These are phyloP conservation scores for Starmerella floricola DNA, from an alignment of 805 yeast species.

Conservation along the genomic window DNA sequence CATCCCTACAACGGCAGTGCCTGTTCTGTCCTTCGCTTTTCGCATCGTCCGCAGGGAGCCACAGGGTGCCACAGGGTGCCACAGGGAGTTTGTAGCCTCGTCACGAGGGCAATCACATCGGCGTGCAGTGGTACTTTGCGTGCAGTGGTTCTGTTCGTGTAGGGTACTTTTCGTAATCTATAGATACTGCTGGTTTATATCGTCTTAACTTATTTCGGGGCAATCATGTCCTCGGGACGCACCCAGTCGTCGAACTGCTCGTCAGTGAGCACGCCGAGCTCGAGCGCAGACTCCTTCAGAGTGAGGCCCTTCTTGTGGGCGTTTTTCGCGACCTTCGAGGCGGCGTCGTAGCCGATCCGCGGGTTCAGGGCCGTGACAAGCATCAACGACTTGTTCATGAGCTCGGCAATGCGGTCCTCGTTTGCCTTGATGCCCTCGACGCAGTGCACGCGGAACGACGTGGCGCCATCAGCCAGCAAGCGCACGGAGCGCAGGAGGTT, in stretches of 20 bases:
- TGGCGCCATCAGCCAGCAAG: constrained; percentile 75
- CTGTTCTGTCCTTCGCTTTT: too few species aligned
- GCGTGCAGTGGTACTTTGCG: too few species aligned
- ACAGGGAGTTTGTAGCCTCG: too few species aligned
- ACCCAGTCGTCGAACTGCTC: constrained; percentile 95
- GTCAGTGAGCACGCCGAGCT: constrained; percentile 69
- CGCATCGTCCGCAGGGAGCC: too few species aligned
- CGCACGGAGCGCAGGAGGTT: constrained; percentile 81
- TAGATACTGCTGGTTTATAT: too few species aligned
- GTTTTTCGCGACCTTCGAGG: constrained; percentile 95
- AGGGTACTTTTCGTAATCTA: not conserved
- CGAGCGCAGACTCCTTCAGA: constrained; percentile 85
- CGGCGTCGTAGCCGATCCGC: constrained; percentile 94
- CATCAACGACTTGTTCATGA: constrained; percentile 91
- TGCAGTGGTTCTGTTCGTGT: not conserved
- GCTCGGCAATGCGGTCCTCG: constrained; percentile 70
- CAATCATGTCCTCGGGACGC: constrained; percentile 95
- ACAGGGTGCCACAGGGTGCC: too few species aligned
- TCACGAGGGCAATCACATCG: too few species aligned
- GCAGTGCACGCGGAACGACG: constrained; percentile 88
- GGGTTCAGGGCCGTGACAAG: constrained; percentile 97
- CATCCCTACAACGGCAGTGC: too few species aligned
- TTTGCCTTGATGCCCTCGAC: constrained; percentile 91
- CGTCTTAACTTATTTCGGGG: constrained; percentile 55
- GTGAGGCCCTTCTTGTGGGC: constrained; percentile 98